These are phyloP conservation scores for Seiridium cupressi DNA, from an alignment of 2,329 filamentous ascomycete species.

Conservation along the genomic window DNA sequence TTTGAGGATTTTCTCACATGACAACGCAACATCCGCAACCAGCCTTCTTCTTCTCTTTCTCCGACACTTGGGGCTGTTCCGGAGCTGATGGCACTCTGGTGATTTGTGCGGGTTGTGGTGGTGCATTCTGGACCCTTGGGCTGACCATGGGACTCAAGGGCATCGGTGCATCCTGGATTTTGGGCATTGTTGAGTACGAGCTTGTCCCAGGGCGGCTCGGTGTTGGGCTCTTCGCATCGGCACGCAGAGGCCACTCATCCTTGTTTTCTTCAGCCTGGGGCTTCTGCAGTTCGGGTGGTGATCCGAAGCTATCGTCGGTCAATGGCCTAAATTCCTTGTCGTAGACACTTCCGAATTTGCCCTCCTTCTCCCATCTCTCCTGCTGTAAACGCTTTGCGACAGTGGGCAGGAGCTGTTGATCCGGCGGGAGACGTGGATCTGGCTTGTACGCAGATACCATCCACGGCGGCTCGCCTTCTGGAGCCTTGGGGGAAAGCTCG, in stretches of 20 bases:
- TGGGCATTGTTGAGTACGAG: slow-evolving; percentile 64
- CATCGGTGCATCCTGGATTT: slow-evolving; percentile 46
- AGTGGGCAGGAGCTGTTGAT: slow-evolving; percentile 93
- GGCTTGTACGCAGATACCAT: slow-evolving; percentile 93
- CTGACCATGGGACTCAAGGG: slow-evolving; percentile 39
- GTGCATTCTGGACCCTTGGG: slow-evolving; percentile 42
- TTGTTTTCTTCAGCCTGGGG: slow-evolving; percentile 22
- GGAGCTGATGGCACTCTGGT: slow-evolving; percentile 49
- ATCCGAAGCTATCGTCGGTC: slow-evolving; percentile 60
- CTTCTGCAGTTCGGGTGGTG: slow-evolving; percentile 40
- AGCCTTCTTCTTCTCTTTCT: slow-evolving; percentile 50
- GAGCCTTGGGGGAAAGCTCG: slow-evolving; percentile 56
- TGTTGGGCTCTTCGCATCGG: slow-evolving; percentile 47
- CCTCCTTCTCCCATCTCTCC: slow-evolving; percentile 92
- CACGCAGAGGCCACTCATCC: slow-evolving; percentile 60
- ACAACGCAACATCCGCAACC: slow-evolving; percentile 72
- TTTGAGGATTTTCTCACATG: slow-evolving; percentile 54
- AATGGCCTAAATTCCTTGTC: slow-evolving; percentile 85
- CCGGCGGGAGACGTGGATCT: slow-evolving; percentile 87
- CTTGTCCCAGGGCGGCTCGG: slow-evolving; percentile 42
- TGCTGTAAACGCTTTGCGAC: slow-evolving; percentile 89
- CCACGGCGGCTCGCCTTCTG: slow-evolving; percentile 96
- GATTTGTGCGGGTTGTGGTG: slow-evolving; percentile 39
- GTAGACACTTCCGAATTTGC: slow-evolving; percentile 80
- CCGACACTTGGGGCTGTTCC: slow-evolving; percentile 44